Conservation (phyloP, 352 stramenopile species). For the Globisporangium viniferum region DNA sequence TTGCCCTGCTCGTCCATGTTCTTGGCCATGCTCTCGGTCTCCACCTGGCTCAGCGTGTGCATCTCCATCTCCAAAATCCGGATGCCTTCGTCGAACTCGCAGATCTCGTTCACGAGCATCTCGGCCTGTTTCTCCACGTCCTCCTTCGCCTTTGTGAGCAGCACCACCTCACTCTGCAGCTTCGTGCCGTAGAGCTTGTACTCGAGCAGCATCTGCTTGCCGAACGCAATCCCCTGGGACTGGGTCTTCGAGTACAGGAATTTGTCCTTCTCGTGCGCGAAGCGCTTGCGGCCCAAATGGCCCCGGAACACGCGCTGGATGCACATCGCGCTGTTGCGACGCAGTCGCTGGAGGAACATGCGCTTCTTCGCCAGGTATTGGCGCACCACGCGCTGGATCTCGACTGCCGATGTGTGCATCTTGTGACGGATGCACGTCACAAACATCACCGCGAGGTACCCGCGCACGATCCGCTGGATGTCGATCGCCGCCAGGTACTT, state of each 20-base stretch:
- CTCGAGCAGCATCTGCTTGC: constrained; percentile 94
- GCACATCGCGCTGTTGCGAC: constrained; percentile 56
- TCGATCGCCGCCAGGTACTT: constrained; percentile 77
- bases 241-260: constrained; percentile 94
- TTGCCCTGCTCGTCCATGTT: constrained; percentile 85
- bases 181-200: constrained; percentile 94
- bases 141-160: constrained; percentile 89
- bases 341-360: constrained; percentile 43
- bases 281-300: constrained; percentile 75
- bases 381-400: constrained; percentile 83
- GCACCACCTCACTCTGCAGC: constrained; percentile 91
- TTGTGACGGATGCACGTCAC: constrained; percentile 54
- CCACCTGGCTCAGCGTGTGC: constrained; percentile 88
- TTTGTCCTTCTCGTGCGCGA: constrained; percentile 88
- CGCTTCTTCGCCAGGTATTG: constrained; percentile 50
- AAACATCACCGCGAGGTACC: constrained; percentile 53
- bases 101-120: constrained; percentile 89
- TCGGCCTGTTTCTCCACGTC: constrained; percentile 89
- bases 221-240: constrained; percentile 92
- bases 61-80: constrained; percentile 91
- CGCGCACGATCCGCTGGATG: constrained; percentile 88
- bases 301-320: constrained; percentile 91
- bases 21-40: constrained; percentile 79
- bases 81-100: constrained; percentile 92
- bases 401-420: constrained; percentile 51